phyloP scores from a whole-genome alignment of 768 basidiomycete genomes.

The Tulasnella sp. region DNA sequence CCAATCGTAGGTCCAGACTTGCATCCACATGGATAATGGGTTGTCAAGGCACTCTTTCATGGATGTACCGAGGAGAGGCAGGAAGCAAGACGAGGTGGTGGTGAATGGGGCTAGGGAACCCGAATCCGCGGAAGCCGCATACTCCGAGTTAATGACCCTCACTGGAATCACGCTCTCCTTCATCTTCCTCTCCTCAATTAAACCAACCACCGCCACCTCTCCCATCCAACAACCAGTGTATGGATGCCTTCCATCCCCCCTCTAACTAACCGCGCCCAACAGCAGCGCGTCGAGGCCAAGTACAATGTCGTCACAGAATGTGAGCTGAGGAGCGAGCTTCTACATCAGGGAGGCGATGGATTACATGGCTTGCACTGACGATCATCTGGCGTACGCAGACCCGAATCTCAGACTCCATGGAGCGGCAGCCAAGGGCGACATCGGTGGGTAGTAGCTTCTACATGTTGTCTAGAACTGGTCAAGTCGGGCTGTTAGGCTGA shows the following conservation, averaged over 20 bases:
- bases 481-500: constrained; percentile 14
- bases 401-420: constrained; percentile 42
- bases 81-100: too few species aligned
- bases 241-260: constrained; percentile 15
- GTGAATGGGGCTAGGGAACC: too few species aligned
- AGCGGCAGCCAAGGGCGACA: constrained; percentile 53
- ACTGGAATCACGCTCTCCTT: neutral
- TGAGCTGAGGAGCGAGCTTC: constrained; percentile 22
- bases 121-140: neutral
- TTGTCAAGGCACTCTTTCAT: too few species aligned
- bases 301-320: constrained; percentile 47
- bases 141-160: neutral
- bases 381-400: constrained; percentile 32
- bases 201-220: neutral
- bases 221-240: neutral
- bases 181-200: constrained; percentile 1
- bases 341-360: neutral
- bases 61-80: too few species aligned
- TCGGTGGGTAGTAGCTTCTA: constrained; percentile 33
- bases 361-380: neutral
- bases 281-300: constrained; percentile 32
- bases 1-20: too few species aligned
- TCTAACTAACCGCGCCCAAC: constrained; percentile 22
- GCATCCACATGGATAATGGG: too few species aligned
- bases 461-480: neutral